Percentiles rank a stretch among this genome's conserved stretches.
Evolutionary conservation across 1,139 yeast species (phyloP).

Genomic region (Candida freyschussii): DNA sequence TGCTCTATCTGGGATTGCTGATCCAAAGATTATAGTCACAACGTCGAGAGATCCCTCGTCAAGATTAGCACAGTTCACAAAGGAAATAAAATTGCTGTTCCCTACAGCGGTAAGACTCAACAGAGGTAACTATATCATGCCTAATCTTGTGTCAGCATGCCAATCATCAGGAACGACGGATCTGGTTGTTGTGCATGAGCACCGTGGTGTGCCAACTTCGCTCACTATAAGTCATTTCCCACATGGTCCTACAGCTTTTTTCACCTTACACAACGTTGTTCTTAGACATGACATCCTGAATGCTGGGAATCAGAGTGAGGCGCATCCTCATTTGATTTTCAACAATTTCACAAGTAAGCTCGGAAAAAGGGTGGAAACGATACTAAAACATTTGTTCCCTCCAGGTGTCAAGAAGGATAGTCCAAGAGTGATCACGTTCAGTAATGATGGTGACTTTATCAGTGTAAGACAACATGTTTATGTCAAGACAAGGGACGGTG

Average conservation of each 20-base stretch:
- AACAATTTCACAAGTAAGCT: slow-evolving; percentile 83
- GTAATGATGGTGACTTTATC: slow-evolving; percentile 85
- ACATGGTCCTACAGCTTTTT: slow-evolving; percentile 95
- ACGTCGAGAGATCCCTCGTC: slow-evolving; percentile 91
- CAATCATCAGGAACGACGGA: slow-evolving; percentile 74
- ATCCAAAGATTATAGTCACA: slow-evolving; percentile 90
- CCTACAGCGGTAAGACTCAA: slow-evolving; percentile 88
- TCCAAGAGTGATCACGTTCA: slow-evolving; percentile 85
- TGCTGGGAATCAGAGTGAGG: slow-evolving; percentile 84
- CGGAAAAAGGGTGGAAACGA: slow-evolving; percentile 77
- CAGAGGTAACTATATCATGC: slow-evolving; percentile 88
- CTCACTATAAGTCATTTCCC: slow-evolving; percentile 92
- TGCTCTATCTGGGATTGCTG: slow-evolving; percentile 79
- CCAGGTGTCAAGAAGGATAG: slow-evolving; percentile 94
- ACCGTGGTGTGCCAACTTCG: slow-evolving; percentile 97
- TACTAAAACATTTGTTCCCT: slow-evolving; percentile 86
- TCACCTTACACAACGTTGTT: slow-evolving; percentile 91
- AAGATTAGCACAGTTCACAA: slow-evolving; percentile 81
- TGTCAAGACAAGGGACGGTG: slow-evolving; percentile 81
- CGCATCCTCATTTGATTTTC: slow-evolving; percentile 89
- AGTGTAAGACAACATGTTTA: slow-evolving; percentile 94
- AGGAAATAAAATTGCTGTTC: slow-evolving; percentile 82
- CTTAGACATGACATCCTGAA: slow-evolving; percentile 88
- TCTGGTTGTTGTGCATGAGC: slow-evolving; percentile 84
- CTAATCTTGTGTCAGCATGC: slow-evolving; percentile 82